Percentiles rank a stretch among this genome's conserved stretches.
Conservation (phyloP, 257 asterid species). For the Fraxinus quadrangulata region DNA sequence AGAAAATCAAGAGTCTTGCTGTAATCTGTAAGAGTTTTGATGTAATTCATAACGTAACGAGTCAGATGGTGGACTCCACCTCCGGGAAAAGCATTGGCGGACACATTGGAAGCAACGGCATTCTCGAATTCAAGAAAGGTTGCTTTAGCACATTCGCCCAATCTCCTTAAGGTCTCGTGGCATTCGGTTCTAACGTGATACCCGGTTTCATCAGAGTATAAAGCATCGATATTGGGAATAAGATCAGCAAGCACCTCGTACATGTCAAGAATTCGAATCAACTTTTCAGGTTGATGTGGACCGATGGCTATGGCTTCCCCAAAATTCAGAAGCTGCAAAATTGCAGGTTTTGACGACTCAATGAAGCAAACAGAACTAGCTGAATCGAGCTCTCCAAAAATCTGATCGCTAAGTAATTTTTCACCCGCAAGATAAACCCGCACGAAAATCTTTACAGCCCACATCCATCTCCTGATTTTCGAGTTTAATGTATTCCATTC, state of each 20-base stretch:
- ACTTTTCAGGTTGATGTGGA: constrained; percentile 80
- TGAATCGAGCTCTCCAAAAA: constrained; percentile 67
- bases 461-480: constrained; percentile 81
- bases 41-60: constrained; percentile 84
- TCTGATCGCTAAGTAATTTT: constrained; percentile 73
- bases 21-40: constrained; percentile 66
- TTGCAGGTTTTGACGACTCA: constrained; percentile 70
- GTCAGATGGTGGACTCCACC: constrained; percentile 90
- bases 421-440: constrained; percentile 81
- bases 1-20: constrained; percentile 60
- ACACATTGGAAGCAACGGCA: constrained; percentile 62
- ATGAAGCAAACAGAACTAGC: constrained; percentile 53
- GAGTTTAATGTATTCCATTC: constrained; percentile 77
- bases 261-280: constrained; percentile 84
- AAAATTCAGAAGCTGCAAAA: constrained; percentile 72
- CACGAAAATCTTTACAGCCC: constrained; percentile 85
- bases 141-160: constrained; percentile 72
- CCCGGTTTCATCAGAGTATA: constrained; percentile 58
- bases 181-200: constrained; percentile 54
- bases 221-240: constrained; percentile 49
- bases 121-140: constrained; percentile 81
- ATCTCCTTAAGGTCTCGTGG: constrained; percentile 52
- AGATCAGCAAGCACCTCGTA: constrained; percentile 80
- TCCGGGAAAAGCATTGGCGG: constrained; percentile 62
- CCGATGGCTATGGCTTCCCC: constrained; percentile 83